Evolutionary conservation across 2,329 filamentous ascomycete species (phyloP), one percentile per base, ranked within the genome.

Genomic region (Fusarium sp.): DNA sequence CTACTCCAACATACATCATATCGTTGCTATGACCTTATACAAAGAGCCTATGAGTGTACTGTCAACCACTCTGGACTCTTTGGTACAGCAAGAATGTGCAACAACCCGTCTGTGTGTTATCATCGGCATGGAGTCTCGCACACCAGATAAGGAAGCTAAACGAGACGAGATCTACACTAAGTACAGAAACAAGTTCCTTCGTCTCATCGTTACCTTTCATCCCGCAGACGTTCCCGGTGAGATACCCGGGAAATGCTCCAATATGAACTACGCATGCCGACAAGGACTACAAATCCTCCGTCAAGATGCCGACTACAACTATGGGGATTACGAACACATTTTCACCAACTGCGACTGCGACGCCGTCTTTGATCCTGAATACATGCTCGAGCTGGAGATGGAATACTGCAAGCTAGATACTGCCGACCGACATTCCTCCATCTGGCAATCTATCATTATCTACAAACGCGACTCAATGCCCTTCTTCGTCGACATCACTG

Each of bases 341-440:
- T 73, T 72, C 43, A 73, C 71, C 49, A 73, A 73, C 45, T 72
- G 71, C 45, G 71, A 73, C 41, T 73, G 71, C 55, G 71, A 73
- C 14, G 71, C 71, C 13, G 71, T 73, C 12, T 73, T 73, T 10
- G 68, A 73, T 34, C 47, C 66, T 2, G 66, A 73, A 40, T 73
- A 73, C 50, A 73, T 70, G 63, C 23, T 63, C 34, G 71, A 73
- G n/a, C 50, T 69, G 6, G 66, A 69, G 21, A 34, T 37, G 2
- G 65, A 69, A 14, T 69, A 69, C 43, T 48, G 28, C 20, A 69
- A 69, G 37, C 51, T 69, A 2, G 55, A 69, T n/a, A 18, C 27
- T 9, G 30, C 49, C 3, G 71, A 73, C 25, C 71, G 71, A 1
- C 71, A 73, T 47, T 72, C 71, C 1, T 73, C 71, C 28, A 73